Evolutionary conservation across 2,329 filamentous ascomycete genomes (phyloP), one percentile per base, ranked within the genome.

Genomic region (Calonectria multiphialidica): DNA sequence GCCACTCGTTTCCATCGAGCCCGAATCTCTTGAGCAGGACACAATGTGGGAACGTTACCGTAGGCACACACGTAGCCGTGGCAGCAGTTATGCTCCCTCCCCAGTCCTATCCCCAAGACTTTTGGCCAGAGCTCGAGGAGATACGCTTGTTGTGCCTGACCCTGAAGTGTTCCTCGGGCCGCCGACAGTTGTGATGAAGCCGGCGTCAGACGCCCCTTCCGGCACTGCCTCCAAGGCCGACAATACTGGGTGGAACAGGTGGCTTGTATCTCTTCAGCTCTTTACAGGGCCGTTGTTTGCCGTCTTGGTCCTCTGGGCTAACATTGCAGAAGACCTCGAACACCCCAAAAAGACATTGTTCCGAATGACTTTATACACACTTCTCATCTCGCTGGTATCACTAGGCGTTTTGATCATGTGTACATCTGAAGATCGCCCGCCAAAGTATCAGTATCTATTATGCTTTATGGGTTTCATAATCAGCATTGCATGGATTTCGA

Each of bases 401-500:
- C 87, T 98, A 50, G 88, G 85, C 0, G 80, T 93, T 3, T 85
- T 98, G 15, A 85, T 97, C 3, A 72, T 91, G 5, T 92, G 92
- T 23, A 97, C 96, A 0, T 90, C 89, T 0, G 88, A 93, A 9
- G 87, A 90, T 62, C 89, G 88, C 40, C 92, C 93, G 35, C 93
- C 94, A 0, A 91, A 89, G 74, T 94, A 94, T 83, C 93, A 96
- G 71, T 93, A 93, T 61, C 80, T 96, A 28, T 88, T 98, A 55
- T 98, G 95, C 81, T 95, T 98, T 79, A 86, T 97, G 42, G 97
- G 97, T 8, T 99, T 99, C 81, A 87, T 93, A 10, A 97, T 98
- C 71, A 92, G 94, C 73, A 97, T 98, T 70, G 94, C 95, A 28
- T 99, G 97, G 97, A 98, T 98, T 78, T 97, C 95, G 45, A 97